Evolutionary conservation across 1,284 basidiomycete genomes (phyloP).

Genomic region (Melampsora larici-populina): DNA sequence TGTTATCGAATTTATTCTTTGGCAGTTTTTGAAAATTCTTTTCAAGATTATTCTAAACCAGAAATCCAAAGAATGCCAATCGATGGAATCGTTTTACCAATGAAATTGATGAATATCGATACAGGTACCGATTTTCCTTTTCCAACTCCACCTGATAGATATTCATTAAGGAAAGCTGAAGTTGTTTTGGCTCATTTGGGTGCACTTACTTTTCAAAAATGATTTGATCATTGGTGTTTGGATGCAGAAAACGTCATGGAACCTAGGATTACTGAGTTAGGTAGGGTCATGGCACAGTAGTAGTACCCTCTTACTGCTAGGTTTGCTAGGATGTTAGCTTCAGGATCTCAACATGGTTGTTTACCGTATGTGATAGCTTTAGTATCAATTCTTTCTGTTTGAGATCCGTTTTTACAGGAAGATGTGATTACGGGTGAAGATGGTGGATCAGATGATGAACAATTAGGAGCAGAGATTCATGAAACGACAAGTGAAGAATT

Average conservation of each 20-base stretch:
- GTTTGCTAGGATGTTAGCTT: constrained; percentile 89
- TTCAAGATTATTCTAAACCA: constrained; percentile 78
- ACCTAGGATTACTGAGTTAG: constrained; percentile 75
- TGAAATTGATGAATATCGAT: constrained; percentile 99
- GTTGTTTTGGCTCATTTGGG: constrained; percentile 75
- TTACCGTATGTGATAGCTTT: constrained; percentile 86
- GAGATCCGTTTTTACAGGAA: constrained; percentile 91
- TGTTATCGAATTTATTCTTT: constrained; percentile 72
- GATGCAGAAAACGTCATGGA: constrained; percentile 59
- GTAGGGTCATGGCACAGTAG: constrained; percentile 82
- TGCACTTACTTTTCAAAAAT: constrained; percentile 57
- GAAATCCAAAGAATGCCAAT: constrained; percentile 96
- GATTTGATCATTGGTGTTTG: neutral
- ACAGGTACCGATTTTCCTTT: constrained; percentile 96
- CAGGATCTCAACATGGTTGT: constrained; percentile 85
- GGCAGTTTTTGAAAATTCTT: constrained; percentile 84
- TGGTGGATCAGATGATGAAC: constrained; percentile 63
- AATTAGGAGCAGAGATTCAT: constrained; percentile 14
- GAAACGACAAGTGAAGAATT: constrained; percentile 66
- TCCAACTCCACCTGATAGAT: constrained; percentile 89
- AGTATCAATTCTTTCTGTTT: constrained; percentile 87
- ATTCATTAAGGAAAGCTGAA: constrained; percentile 75
- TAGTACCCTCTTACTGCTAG: constrained; percentile 90
- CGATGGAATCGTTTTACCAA: constrained; percentile 92
- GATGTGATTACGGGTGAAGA: constrained; percentile 65